phyloP scores from a whole-genome alignment of 2,329 filamentous ascomycete genomes.

The Aspergillus novofumigatus region DNA sequence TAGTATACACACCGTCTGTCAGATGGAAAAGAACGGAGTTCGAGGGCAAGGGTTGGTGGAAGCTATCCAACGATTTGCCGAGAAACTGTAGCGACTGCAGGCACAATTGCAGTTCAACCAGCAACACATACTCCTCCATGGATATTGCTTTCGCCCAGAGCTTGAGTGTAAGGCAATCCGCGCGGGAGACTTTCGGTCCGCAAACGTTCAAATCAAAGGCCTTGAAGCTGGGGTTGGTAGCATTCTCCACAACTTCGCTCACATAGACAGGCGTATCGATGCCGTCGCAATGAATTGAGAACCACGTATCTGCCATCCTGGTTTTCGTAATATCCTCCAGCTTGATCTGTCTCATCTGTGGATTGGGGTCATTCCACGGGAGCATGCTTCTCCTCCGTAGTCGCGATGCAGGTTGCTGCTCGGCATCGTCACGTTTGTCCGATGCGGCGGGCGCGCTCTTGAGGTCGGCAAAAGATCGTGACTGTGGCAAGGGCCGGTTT shows the following conservation, averaged over 20 bases:
- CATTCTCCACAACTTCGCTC: slow-evolving; percentile 72
- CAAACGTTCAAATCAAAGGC: slow-evolving; percentile 71
- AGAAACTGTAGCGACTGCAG: slow-evolving; percentile 73
- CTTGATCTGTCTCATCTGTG: slow-evolving; percentile 64
- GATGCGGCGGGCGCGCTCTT: slow-evolving; percentile 20
- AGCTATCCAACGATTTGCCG: slow-evolving; percentile 58
- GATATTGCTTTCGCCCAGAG: slow-evolving; percentile 66
- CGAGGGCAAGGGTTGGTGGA: slow-evolving; percentile 69
- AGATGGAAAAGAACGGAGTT: slow-evolving; percentile 86
- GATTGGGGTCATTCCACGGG: slow-evolving; percentile 59
- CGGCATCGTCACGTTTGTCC: slow-evolving; percentile 7
- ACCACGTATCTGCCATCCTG: slow-evolving; percentile 81
- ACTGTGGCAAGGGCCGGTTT: slow-evolving; percentile 49
- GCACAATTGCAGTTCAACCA: slow-evolving; percentile 70
- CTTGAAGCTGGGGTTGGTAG: slow-evolving; percentile 88
- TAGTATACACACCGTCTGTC: slow-evolving; percentile 78
- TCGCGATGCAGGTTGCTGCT: slow-evolving; percentile 17
- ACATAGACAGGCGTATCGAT: slow-evolving; percentile 76
- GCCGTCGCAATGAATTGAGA: slow-evolving; percentile 69
- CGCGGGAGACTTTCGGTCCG: slow-evolving; percentile 61
- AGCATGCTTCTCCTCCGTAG: slow-evolving; percentile 56
- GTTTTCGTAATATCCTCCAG: slow-evolving; percentile 68
- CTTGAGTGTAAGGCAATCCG: slow-evolving; percentile 61
- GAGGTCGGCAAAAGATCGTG: slow-evolving; percentile 56
- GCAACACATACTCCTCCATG: slow-evolving; percentile 54